Percentiles rank a stretch among this genome's conserved stretches.
These are phyloP conservation scores for Aspergillus hortae DNA, from an alignment of 2,329 filamentous ascomycete species.

Conservation along the genomic window DNA sequence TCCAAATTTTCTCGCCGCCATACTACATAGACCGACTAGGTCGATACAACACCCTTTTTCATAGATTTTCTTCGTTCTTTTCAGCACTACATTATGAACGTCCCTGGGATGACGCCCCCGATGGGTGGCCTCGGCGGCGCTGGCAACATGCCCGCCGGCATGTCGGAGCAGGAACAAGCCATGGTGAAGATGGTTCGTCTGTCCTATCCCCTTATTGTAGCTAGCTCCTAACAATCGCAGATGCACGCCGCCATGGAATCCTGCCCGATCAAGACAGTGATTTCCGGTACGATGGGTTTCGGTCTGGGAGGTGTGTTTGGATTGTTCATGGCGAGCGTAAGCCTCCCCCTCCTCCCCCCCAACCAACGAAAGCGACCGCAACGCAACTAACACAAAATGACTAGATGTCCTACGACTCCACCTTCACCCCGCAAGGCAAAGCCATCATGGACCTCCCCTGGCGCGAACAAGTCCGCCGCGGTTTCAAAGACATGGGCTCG, in stretches of 20 bases:
- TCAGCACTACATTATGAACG: constrained; percentile 25
- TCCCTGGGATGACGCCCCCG: constrained; percentile 32
- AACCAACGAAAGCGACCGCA: background rate
- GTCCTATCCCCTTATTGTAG: background rate
- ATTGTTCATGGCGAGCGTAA: constrained; percentile 94
- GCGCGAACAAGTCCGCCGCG: constrained; percentile 74
- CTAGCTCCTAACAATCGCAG: constrained; percentile 40
- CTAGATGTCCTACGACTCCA: constrained; percentile 97
- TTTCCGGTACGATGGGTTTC: constrained; percentile 91
- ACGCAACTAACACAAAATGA: background rate
- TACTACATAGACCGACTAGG: too few species aligned
- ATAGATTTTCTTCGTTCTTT: background rate
- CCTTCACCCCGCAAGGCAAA: constrained; percentile 61
- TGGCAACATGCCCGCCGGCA: constrained; percentile 27
- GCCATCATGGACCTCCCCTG: constrained; percentile 67
- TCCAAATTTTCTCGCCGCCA: background rate
- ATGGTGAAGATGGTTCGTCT: constrained; percentile 45
- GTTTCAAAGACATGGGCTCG: constrained; percentile 92
- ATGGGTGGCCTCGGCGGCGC: constrained; percentile 26
- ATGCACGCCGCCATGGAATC: constrained; percentile 87
- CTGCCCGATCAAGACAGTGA: constrained; percentile 80
- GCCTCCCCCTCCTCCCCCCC: constrained; percentile 29
- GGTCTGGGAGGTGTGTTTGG: constrained; percentile 91
- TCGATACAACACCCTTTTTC: too few species aligned
- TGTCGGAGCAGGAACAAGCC: constrained; percentile 46